These are phyloP conservation scores for Delphinella strobiligena DNA, from an alignment of 2,329 filamentous ascomycete genomes.

Conservation along the genomic window DNA sequence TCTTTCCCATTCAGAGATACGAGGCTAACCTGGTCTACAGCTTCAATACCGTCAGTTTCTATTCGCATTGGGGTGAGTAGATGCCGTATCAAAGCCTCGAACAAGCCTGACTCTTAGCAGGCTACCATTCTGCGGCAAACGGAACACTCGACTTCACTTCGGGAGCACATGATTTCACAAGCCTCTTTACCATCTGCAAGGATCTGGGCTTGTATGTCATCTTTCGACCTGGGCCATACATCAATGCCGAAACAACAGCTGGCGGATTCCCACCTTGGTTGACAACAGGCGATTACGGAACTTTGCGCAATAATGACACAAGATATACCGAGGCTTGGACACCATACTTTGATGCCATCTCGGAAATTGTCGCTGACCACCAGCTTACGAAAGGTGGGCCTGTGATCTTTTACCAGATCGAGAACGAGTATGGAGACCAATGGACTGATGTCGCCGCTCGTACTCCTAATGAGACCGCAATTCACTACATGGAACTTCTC, in stretches of 20 bases:
- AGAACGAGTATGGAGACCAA: constrained; percentile 37
- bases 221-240: constrained; percentile 20
- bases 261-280: constrained; percentile 53
- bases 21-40: not conserved
- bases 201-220: constrained; percentile 44
- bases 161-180: constrained; percentile 42
- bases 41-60: constrained; percentile 29
- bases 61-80: constrained; percentile 5
- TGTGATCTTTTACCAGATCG: constrained; percentile 45
- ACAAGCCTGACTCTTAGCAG: constrained; percentile 6
- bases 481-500: constrained; percentile 46
- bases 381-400: constrained; percentile 46
- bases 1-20: not conserved
- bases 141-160: constrained; percentile 34
- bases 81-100: constrained; percentile 7
- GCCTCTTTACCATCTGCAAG: constrained; percentile 41
- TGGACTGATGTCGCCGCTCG: constrained; percentile 17
- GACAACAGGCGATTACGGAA: constrained; percentile 46
- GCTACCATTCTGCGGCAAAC: constrained; percentile 6
- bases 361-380: constrained; percentile 39
- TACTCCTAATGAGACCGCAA: constrained; percentile 31
- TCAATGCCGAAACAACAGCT: constrained; percentile 50
- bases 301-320: constrained; percentile 35
- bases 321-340: constrained; percentile 41
- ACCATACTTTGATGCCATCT: constrained; percentile 36